Evolutionary conservation across 2,329 filamentous ascomycete species (phyloP).

Genomic region (Aaosphaeria arxii): DNA sequence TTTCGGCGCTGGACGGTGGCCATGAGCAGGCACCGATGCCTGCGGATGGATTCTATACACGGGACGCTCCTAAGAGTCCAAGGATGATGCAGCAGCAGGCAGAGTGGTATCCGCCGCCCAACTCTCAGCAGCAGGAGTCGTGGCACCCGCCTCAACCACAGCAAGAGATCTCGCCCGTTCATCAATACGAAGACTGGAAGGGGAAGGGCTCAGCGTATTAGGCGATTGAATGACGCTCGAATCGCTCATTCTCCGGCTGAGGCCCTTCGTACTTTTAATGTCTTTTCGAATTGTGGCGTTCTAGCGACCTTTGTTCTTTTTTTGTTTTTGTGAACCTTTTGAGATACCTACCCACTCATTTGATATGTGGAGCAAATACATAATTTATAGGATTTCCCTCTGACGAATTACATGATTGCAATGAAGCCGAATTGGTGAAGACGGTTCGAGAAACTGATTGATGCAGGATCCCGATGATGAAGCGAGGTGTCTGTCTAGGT

Average conservation of each 20-base stretch:
- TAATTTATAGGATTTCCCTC: not conserved
- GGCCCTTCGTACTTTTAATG: no score
- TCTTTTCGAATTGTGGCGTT: not conserved
- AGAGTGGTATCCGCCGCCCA: not conserved
- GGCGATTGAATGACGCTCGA: no score
- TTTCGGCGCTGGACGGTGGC: conserved; percentile 22
- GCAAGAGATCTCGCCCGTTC: not conserved
- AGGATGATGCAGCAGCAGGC: not conserved
- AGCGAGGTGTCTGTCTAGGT: no score
- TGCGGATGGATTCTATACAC: not conserved
- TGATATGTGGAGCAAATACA: not conserved
- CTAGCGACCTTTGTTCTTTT: not conserved
- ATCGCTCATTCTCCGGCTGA: no score
- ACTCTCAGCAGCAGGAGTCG: not conserved
- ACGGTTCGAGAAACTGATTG: no score
- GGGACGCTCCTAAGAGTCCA: not conserved
- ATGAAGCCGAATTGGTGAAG: no score
- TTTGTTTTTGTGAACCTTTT: not conserved
- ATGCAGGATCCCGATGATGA: no score
- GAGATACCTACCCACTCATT: not conserved
- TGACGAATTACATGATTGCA: no score
- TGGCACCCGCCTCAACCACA: not conserved
- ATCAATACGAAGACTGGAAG: not conserved
- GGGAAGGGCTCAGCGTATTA: conserved; percentile 2
- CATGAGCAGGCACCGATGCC: not conserved